Conservation (phyloP, 192 early-diverging fungal species). For the Phycomyces blakesleeanus region DNA sequence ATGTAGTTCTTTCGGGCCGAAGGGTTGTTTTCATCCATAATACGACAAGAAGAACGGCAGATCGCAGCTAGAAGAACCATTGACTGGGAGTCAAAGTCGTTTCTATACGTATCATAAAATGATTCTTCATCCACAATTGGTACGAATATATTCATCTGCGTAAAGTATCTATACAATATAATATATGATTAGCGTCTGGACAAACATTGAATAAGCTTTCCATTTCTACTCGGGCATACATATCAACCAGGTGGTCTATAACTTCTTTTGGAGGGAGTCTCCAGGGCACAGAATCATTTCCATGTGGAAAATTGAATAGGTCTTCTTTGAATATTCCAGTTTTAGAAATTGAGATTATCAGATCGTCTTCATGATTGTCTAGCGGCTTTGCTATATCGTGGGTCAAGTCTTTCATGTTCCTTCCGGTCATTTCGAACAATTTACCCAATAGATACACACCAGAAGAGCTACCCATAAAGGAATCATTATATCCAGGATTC, state of each 20-base stretch:
- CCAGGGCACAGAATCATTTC: neutral
- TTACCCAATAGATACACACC: constrained; percentile 25
- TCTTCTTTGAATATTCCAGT: neutral
- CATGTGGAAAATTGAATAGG: too few relatives aligned
- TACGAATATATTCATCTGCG: too few relatives aligned
- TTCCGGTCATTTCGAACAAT: neutral
- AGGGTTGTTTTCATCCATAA: constrained; percentile 13
- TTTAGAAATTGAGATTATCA: constrained; percentile 3
- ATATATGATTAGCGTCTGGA: too few relatives aligned
- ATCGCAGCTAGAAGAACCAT: neutral
- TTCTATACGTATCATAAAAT: neutral
- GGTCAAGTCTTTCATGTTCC: neutral
- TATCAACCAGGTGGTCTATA: constrained; percentile 16
- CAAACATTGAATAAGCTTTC: neutral
- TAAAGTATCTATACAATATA: too few relatives aligned
- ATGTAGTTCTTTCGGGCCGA: constrained; percentile 9
- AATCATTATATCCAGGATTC: neutral
- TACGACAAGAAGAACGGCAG: constrained; percentile 8
- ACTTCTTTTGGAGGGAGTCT: constrained; percentile 22
- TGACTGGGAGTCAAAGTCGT: neutral
- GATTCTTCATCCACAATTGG: too few relatives aligned
- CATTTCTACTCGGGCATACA: constrained; percentile 8
- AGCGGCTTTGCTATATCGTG: neutral
- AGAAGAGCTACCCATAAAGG: constrained; percentile 26
- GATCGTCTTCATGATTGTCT: constrained; percentile 11